Base-by-base conservation (phyloP, 1,284 basidiomycete species). In the Puccinia brachypodii region DNA sequence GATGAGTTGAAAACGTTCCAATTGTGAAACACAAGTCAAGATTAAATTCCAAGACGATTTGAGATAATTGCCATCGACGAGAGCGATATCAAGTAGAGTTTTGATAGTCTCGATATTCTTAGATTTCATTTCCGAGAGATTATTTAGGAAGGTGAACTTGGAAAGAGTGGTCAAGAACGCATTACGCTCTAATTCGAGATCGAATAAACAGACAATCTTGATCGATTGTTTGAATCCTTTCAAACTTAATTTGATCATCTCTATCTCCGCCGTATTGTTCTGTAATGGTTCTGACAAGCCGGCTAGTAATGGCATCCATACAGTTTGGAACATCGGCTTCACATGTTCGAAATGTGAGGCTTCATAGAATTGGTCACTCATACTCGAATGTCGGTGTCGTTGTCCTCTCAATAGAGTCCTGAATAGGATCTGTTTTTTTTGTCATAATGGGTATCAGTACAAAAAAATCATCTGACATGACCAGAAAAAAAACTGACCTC, bases 51-150 rank as follows among this genome's bases (percentile, higher is more conserved):
- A 98, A n/a, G 93, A 94, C 0, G 91, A 92, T 88, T 95, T 96
- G 81, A 98, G 89, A 86, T 95, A 92, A 86, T 96, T 97, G 83
- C 96, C 96, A 86, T 98, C 95, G 16, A 91, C 92, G 60, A 96
- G 92, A 8, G 96, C 96, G 69, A 98, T 91, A 85, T 98, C 96
- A 33, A 98, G 88, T 82, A 98, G 88, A 2, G 94, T 89, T 87
- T 97, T 98, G 88, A 98, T 97, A 1, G 96, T 96, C 86, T 98
- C 96, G 91, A 98, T 96, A 86, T 98, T 98, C 89, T 98, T 98
- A 53, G 94, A 90, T 88, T 95, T 96, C 96, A 98, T 98, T 89
- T 98, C 96, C 78, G 94, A 94, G 9, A 98, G 88, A 85, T 98
- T 98, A 87, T 94, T 97, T 83, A 98, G 89, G 89, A 96, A 97